A percentile compares a stretch with the other conserved stretches of the same genome.
Evolutionary conservation across 495 filamentous ascomycete genomes (phyloP).

Genomic region (Daldinia concentrica): DNA sequence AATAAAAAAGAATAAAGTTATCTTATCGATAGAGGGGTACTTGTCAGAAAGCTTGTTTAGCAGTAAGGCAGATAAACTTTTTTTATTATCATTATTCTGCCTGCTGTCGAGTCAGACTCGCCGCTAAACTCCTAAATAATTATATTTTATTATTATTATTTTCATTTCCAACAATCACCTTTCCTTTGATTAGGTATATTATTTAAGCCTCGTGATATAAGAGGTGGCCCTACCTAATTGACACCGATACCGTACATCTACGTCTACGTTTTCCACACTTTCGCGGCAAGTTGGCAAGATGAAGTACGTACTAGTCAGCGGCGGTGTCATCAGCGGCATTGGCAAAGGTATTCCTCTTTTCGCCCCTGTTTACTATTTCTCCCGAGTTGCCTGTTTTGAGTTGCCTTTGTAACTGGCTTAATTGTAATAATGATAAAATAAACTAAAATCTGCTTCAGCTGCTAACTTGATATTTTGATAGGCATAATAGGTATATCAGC

Average conservation of each 20-base stretch:
- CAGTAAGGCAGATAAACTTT: conserved; percentile 16
- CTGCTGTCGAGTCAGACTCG: background rate
- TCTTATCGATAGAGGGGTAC: conserved; percentile 29
- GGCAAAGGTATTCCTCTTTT: conserved; percentile 68
- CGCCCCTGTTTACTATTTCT: background rate
- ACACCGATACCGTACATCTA: background rate
- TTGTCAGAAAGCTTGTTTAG: conserved; percentile 4
- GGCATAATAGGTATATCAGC: conserved; percentile 30
- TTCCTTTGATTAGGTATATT: background rate
- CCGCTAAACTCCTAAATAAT: background rate
- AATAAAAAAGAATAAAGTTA: conserved; percentile 4
- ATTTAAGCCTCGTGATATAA: background rate
- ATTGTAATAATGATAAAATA: background rate
- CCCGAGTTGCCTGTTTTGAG: background rate
- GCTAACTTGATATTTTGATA: conserved; percentile 13
- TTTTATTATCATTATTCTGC: background rate
- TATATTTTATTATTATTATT: background rate
- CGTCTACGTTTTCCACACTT: conserved; percentile 1
- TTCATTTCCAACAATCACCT: background rate
- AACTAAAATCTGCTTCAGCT: conserved; percentile 65
- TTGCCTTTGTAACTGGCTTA: background rate
- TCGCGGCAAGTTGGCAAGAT: conserved; percentile 7
- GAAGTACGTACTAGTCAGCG: conserved; percentile 34
- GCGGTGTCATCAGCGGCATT: conserved; percentile 81
- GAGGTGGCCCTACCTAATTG: background rate